Evolutionary conservation across 768 basidiomycete species (phyloP).

Genomic region (Pulveroboletus frians): DNA sequence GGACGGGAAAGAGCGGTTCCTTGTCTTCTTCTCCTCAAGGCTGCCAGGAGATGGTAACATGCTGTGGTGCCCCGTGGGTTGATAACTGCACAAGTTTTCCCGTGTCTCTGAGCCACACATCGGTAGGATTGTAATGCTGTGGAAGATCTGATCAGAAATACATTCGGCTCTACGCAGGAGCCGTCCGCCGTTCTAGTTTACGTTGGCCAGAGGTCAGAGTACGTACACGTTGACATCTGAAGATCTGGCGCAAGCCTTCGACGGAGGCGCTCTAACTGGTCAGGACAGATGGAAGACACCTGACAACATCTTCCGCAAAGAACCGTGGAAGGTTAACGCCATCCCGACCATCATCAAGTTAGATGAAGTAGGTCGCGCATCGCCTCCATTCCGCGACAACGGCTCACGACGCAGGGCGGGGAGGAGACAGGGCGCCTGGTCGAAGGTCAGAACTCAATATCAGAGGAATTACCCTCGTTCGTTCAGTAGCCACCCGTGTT

Average conservation of each 20-base stretch:
- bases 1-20: slow-evolving; percentile 44
- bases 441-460: slow-evolving; percentile 24
- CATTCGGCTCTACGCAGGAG: slow-evolving; percentile 40
- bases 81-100: not conserved
- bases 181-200: slow-evolving; percentile 61
- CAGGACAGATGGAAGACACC: slow-evolving; percentile 58
- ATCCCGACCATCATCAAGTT: slow-evolving; percentile 67
- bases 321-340: slow-evolving; percentile 53
- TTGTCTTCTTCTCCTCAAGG: slow-evolving; percentile 71
- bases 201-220: slow-evolving; percentile 64
- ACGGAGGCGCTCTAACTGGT: not conserved
- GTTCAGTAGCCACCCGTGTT: slow-evolving; percentile 8
- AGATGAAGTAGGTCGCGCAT: slow-evolving; percentile 42
- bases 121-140: slow-evolving; percentile 63
- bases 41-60: slow-evolving; percentile 39
- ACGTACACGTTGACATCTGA: slow-evolving; percentile 23
- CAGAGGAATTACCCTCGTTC: slow-evolving; percentile 18
- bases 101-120: slow-evolving; percentile 7
- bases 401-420: slow-evolving; percentile 15
- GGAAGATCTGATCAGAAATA: slow-evolving; percentile 47
- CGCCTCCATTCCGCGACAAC: slow-evolving; percentile 3
- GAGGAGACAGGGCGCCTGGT: slow-evolving; percentile 28
- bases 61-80: slow-evolving; percentile 68
- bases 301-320: slow-evolving; percentile 53
- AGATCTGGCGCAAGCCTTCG: not conserved